Evolutionary conservation across 208 protist genomes (phyloP).

Genomic region (Herpetomonas tarakana): DNA sequence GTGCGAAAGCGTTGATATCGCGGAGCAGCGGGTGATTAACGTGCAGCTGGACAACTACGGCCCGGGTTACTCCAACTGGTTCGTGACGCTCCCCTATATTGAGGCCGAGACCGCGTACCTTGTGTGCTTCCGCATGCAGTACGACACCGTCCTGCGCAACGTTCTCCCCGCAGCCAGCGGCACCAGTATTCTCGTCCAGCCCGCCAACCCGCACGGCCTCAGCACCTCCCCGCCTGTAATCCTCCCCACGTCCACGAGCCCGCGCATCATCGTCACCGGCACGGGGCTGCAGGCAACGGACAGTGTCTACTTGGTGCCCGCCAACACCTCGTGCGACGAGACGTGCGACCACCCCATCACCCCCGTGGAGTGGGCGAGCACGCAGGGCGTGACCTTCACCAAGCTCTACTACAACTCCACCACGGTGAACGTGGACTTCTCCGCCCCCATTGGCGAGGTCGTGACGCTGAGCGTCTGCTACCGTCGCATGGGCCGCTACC

Average conservation of each 20-base stretch:
- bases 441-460: slow-evolving; percentile 24
- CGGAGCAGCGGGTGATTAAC: slow-evolving; percentile 8
- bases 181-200: slow-evolving; percentile 17
- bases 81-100: slow-evolving; percentile 47
- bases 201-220: slow-evolving; percentile 48
- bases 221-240: slow-evolving; percentile 50
- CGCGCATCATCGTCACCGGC: slow-evolving; percentile 55
- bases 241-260: slow-evolving; percentile 31
- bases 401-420: slow-evolving; percentile 40
- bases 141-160: slow-evolving; percentile 43
- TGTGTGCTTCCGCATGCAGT: slow-evolving; percentile 65
- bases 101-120: slow-evolving; percentile 25
- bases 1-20: slow-evolving; percentile 20
- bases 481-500: slow-evolving; percentile 45
- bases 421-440: slow-evolving; percentile 42
- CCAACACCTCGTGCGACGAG: slow-evolving; percentile 54
- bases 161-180: slow-evolving; percentile 13
- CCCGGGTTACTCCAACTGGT: slow-evolving; percentile 50
- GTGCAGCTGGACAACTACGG: slow-evolving; percentile 32
- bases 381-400: slow-evolving; percentile 20
- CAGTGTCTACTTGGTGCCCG: slow-evolving; percentile 56
- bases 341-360: slow-evolving; percentile 56
- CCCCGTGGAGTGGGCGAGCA: slow-evolving; percentile 35
- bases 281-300: slow-evolving; percentile 39
- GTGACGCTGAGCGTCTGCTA: slow-evolving; percentile 74